Evolutionary conservation across 2,329 filamentous ascomycete species (phyloP), one percentile per base, ranked within the genome.

Genomic region (Ceratocystis lukuohia): DNA sequence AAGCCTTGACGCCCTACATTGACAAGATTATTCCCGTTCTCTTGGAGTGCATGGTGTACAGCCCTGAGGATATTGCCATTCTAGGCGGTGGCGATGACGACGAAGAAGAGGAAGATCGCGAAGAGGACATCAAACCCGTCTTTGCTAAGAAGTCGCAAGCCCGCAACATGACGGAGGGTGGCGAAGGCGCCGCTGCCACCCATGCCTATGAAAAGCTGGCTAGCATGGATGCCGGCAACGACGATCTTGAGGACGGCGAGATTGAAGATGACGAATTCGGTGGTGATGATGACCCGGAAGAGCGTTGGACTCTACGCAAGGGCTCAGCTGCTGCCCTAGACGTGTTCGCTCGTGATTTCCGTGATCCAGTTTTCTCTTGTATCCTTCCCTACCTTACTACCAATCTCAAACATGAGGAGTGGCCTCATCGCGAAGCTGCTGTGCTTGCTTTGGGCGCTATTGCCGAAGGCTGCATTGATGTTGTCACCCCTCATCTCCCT

Each of bases 321-420:
- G 97, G 94, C 78, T 97, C 94, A 46, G 94, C 94, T 6, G 94
- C 94, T 12, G 92, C 94, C 7, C 80, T 99, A 50, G 94, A 99
- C 74, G 90, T 96, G 12, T 92, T 99, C 71, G 91, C 94, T 20
- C 88, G 88, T 64, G 89, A 96, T 69, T 99, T 96, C 75, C 87
- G 90, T 71, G 85, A 87, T 65, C 84, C 88, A 1, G 91, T 99
- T 41, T 99, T 99, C 75, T 85, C 91, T 70, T 87, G 89, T 69
- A 96, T 96, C 68, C 80, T 99, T 70, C 93, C 94, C 0, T 99
- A 96, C 75, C 80, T 99, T 66, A 93, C 89, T 72, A 87, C 88
- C 70, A 96, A 96, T 72, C 81, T 99, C 66, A 89, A 87, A 74
- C 91, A 96, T 73, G 79, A 82, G 1, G 89, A 96, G 72, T 99